Percentiles rank a stretch among this genome's conserved stretches.
phyloP scores from a whole-genome alignment of 768 basidiomycete species.

The Tulasnella sp. region DNA sequence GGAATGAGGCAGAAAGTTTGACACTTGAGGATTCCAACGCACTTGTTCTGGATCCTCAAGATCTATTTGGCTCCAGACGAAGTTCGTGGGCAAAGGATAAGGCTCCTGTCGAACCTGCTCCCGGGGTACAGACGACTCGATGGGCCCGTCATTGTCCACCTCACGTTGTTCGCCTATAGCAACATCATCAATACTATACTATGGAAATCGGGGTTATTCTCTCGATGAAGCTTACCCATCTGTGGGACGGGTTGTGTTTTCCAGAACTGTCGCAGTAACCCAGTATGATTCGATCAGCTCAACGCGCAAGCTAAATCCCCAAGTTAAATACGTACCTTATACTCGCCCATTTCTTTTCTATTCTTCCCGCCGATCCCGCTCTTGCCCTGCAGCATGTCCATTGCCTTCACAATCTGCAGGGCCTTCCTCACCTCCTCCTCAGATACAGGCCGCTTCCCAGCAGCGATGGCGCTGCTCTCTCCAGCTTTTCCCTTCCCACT shows the following conservation, averaged over 20 bases:
- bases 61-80: slow-evolving; percentile 82
- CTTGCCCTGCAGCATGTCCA: slow-evolving; percentile 79
- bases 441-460: slow-evolving; percentile 33
- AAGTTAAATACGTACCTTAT: slow-evolving; percentile 50
- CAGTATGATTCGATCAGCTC: slow-evolving; percentile 11
- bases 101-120: slow-evolving; percentile 82
- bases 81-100: slow-evolving; percentile 80
- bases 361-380: slow-evolving; percentile 62
- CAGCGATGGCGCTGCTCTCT: background rate
- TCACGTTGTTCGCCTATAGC: slow-evolving; percentile 6
- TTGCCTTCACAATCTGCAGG: slow-evolving; percentile 68
- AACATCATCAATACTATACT: background rate
- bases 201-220: background rate
- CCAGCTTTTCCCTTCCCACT: too few species aligned
- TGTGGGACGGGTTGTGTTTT: slow-evolving; percentile 95
- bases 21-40: slow-evolving; percentile 14
- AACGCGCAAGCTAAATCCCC: slow-evolving; percentile 14
- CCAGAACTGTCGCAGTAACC: slow-evolving; percentile 64
- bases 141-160: slow-evolving; percentile 64
- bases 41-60: slow-evolving; percentile 69
- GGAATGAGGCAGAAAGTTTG: background rate
- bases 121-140: slow-evolving; percentile 67
- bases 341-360: slow-evolving; percentile 73
- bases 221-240: slow-evolving; percentile 39
- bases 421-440: slow-evolving; percentile 57